Evolutionary conservation across 495 filamentous ascomycete species (phyloP), one percentile per base, ranked within the genome.

Genomic region (Penicillium salamii): DNA sequence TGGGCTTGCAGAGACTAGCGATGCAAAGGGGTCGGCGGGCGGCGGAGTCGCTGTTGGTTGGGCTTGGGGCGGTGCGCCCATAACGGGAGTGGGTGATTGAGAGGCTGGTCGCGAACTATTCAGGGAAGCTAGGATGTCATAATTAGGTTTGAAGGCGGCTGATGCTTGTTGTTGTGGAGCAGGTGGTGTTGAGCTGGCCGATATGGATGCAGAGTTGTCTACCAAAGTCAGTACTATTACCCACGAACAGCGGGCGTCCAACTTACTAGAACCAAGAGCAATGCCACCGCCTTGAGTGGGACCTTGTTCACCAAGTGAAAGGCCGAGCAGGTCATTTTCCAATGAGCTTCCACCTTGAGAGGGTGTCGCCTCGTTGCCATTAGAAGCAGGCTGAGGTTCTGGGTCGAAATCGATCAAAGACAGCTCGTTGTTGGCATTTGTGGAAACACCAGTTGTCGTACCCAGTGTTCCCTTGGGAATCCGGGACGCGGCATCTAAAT

Each of bases 381-480:
- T 75, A 7, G 70, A 51, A 38, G 53, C 68, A 1, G 83, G 64
- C 58, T 89, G 85, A 12, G 82, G 62, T 58, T 88, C 86, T 5
- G 77, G 72, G 41, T 88, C 83, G 57, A 98, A 88, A 60, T 98
- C 95, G 50, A 98, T 97, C 50, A 98, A 72, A 7, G 91, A 97
- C 18, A 96, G 72, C 66, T 97, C 92, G 53, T 89, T 90, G 46
- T 86, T 83, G 8, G 86, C 80, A 52, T 84, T 88, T 61, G 85
- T 88, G 11, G 80, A 79, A 6, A 88, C 83, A 0, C 85, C 86
- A 3, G 84, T 85, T 11, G 78, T 82, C 3, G 79, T 84, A 7
- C 89, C 80, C 18, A 91, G 76, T 8, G 85, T 90, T n/a, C 91
- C 91, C 63, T 86, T 83, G 2, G 88, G 89, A 39, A 96, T 87